These are phyloP conservation scores for Astragalus membranaceus DNA, from an alignment of 306 rosid genomes.

Conservation along the genomic window DNA sequence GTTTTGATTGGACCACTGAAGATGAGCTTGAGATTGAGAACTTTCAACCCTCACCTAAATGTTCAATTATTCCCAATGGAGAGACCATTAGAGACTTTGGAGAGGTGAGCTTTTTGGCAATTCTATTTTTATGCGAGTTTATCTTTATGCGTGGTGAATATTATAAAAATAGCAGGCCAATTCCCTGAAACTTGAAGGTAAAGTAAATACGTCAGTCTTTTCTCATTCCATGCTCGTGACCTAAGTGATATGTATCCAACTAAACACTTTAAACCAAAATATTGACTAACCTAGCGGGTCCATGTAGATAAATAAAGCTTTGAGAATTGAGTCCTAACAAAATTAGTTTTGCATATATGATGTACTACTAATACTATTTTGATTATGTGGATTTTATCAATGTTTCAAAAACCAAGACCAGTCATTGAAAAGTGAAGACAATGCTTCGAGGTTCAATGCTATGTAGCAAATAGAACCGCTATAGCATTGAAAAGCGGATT, in stretches of 20 bases:
- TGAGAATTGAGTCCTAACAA: neutral
- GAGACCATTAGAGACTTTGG: slow-evolving; percentile 33
- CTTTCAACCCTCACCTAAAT: slow-evolving; percentile 40
- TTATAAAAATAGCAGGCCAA: neutral
- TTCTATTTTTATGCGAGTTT: neutral
- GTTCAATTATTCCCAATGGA: slow-evolving; percentile 42
- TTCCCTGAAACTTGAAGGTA: neutral
- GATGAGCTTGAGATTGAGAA: slow-evolving; percentile 78
- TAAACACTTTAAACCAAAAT: neutral
- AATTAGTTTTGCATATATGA: neutral
- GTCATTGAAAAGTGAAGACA: no score
- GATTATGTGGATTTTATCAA: neutral
- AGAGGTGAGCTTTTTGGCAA: slow-evolving; percentile 34
- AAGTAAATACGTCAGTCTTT: neutral
- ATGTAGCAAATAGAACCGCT: no score
- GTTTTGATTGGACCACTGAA: slow-evolving; percentile 77
- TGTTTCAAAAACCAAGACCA: no score
- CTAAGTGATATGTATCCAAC: neutral
- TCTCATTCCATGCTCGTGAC: neutral
- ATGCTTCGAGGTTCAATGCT: no score
- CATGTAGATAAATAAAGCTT: neutral
- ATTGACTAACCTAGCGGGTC: neutral
- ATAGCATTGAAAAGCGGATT: no score
- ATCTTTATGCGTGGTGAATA: neutral
- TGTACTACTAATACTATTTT: neutral